Evolutionary conservation across 2,329 filamentous ascomycete species (phyloP).

Genomic region (Colletotrichum sidae): DNA sequence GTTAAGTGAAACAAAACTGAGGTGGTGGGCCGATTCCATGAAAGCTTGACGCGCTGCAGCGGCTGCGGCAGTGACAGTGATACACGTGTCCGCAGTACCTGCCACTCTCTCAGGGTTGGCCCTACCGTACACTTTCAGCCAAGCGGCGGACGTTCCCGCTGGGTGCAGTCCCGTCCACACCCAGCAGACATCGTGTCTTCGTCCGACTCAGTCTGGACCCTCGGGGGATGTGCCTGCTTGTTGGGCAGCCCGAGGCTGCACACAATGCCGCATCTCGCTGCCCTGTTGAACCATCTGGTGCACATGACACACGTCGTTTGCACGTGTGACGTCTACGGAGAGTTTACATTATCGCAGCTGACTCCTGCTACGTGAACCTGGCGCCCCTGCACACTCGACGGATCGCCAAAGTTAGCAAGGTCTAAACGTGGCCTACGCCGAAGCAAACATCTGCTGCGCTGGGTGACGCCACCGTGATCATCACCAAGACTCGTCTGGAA

Average conservation of each 20-base stretch:
- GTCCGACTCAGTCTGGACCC: constrained; percentile 16
- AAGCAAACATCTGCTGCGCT: constrained; percentile 2
- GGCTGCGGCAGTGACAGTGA: constrained; percentile 11
- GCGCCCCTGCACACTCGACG: constrained; percentile 17
- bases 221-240: constrained; percentile 28
- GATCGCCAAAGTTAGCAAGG: constrained; percentile 6
- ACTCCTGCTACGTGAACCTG: constrained; percentile 18
- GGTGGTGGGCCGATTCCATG: constrained; percentile 20
- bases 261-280: constrained; percentile 4
- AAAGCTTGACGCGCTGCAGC: constrained; percentile 23
- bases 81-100: neutral
- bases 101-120: neutral
- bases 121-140: constrained; percentile 8
- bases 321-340: constrained; percentile 13
- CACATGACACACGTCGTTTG: constrained; percentile 19
- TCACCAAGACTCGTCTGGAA: neutral
- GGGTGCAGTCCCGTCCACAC: constrained; percentile 1
- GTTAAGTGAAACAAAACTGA: constrained; percentile 37
- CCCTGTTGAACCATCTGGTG: neutral
- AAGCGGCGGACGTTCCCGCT: constrained; percentile 30
- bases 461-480: constrained; percentile 1
- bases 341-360: constrained; percentile 1
- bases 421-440: constrained; percentile 6
- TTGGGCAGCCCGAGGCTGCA: constrained; percentile 10
- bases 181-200: neutral